Evolutionary conservation across 768 basidiomycete genomes (phyloP), one percentile per base, ranked within the genome.

Genomic region (Dentipellis fragilis): DNA sequence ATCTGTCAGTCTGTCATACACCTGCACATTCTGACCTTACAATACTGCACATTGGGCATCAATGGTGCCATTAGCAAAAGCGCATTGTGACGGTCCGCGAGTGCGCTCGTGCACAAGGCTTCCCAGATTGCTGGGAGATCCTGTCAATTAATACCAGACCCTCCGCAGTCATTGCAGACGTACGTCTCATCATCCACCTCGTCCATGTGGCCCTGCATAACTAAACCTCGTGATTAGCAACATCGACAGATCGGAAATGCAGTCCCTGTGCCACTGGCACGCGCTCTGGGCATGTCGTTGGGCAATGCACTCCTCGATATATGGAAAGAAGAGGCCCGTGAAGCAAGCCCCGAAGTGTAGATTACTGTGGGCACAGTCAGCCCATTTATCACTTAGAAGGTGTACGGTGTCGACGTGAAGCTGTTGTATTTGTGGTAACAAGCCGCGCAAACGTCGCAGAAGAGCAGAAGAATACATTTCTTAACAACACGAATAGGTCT

Each of bases 231-330:
- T 17, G 57, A 21, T 58, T 7, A 90, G 88, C 84, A 85, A 81
- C 72, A 83, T 55, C 73, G 78, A 50, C 88, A 89, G 59, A 89
- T 90, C 47, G 89, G 88, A 0, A 90, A 90, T 63, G 88, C 87
- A 2, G 87, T 89, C 7, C 85, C 87, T 2, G 75, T 87, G 8
- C 83, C 83, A 2, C 73, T 89, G 21, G 85, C 84, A 4, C 69
- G 77, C 10, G 84, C 85, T 2, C 71, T 89, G 1, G 85, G 84
- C 7, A 71, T 67, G 50, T 68, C 70, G 7, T 63, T 79, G 2
- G 71, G 74, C 1, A 72, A 72, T 50, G 75, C 78, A 0, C 59
- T 82, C 39, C 57, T 78, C 17, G 68, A 73, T n/a, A 56, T 61
- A 54, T 59, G 59, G 59, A 54, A 51, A 36, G 14, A 21, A 9